Base-by-base conservation (phyloP, 352 stramenopile species). In the Phytophthora crassamura region DNA sequence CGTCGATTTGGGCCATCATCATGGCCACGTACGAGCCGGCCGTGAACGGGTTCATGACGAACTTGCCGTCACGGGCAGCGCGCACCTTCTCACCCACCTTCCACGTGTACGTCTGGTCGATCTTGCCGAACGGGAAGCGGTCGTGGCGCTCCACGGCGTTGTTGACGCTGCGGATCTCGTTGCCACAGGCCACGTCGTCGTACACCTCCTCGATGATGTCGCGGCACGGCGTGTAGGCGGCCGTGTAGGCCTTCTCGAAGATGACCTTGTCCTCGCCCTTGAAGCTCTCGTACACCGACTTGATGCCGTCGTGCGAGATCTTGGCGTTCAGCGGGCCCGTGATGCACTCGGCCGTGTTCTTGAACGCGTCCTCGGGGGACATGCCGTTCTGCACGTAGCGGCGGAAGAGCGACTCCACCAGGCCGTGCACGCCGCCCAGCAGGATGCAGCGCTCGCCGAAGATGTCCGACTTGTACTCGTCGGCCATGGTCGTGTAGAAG, bases 161-260 rank as follows among this genome's bases (percentile, higher is more conserved):
- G 79, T 99, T 98, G 28, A 99, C 97, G 51, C 94, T 98, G 61
- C 95, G 88, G 76, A 99, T 99, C 82, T 99, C 97, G 76, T 99
- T 99, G 50, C 97, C 96, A 62, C 90, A 98, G 14, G 93, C 90
- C 33, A 99, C 97, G 72, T 99, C 97, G 72, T 99, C 96, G 83
- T 99, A 99, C 74, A 97, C 98, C 82, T 99, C 97, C 79, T 99
- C 96, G 32, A 99, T 86, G 60, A 99, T 98, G 80, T 99, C 97
- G 61, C 97, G 97, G 71, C 95, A 93, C 45, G 97, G 96, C 63
- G 83, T 89, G 87, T 99, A 99, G 15, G 95, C 96, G 12, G 95
- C 95, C 47, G 88, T 93, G 84, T 99, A 99, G 10, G 96, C 96
- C 72, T 93, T 91, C 70, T 99, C 86, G 69, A 98, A 98, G 38